These are phyloP conservation scores for Ogataea corticis DNA, from an alignment of 805 yeast species.

Conservation along the genomic window DNA sequence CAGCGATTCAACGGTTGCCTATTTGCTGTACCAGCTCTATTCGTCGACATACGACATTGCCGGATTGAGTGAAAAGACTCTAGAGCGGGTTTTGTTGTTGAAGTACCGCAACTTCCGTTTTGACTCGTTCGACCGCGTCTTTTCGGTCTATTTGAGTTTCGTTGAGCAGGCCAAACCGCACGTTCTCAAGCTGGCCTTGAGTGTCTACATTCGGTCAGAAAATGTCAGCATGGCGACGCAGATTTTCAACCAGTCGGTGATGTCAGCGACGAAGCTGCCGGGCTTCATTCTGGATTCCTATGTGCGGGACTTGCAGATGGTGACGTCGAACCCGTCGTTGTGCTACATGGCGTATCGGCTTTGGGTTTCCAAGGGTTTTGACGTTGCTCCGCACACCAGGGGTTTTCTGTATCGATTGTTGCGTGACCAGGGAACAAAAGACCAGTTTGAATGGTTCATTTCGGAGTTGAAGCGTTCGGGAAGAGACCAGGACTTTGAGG, in stretches of 20 bases:
- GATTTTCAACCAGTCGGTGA: constrained; percentile 31
- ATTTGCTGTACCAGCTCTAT: constrained; percentile 21
- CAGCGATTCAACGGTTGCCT: constrained; percentile 19
- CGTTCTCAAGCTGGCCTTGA: constrained; percentile 25
- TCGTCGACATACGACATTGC: constrained; percentile 17
- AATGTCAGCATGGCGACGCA: constrained; percentile 30
- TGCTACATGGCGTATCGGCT: constrained; percentile 28
- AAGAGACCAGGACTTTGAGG: constrained; percentile 14
- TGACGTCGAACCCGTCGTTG: constrained; percentile 23
- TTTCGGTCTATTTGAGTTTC: constrained; percentile 17
- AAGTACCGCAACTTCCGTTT: constrained; percentile 24
- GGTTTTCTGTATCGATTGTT: constrained; percentile 24
- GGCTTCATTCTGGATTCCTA: constrained; percentile 22
- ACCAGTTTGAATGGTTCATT: constrained; percentile 27
- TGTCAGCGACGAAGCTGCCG: constrained; percentile 22
- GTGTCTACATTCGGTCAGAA: constrained; percentile 27
- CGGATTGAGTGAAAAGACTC: constrained; percentile 15
- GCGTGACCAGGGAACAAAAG: constrained; percentile 18
- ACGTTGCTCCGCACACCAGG: constrained; percentile 23
- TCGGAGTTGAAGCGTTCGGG: constrained; percentile 13
- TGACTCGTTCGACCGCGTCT: constrained; percentile 25
- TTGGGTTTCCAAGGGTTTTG: constrained; percentile 25
- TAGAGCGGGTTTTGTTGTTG: constrained; percentile 20
- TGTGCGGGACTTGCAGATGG: constrained; percentile 20
- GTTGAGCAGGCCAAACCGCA: constrained; percentile 16